These are phyloP conservation scores for Blastocystis sp. DNA, from an alignment of 352 stramenopile genomes.

Conservation along the genomic window DNA sequence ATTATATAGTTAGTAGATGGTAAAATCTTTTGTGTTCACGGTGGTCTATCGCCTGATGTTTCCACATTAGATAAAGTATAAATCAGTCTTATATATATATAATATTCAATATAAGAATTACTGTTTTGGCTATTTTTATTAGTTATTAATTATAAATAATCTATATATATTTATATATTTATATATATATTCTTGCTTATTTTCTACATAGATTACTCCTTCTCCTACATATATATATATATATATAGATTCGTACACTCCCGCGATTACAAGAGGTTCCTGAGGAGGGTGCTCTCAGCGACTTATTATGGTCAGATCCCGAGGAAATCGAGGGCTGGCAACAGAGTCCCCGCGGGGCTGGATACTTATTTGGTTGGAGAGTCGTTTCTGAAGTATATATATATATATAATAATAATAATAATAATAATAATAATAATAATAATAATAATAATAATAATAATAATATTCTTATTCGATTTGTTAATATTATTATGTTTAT, in stretches of 20 bases:
- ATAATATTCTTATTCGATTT: too few species aligned
- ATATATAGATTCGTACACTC: slow-evolving; percentile 49
- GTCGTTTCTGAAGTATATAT: slow-evolving; percentile 61
- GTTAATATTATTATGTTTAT: too few species aligned
- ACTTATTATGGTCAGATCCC: slow-evolving; percentile 78
- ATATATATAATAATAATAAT: slow-evolving; percentile 79
- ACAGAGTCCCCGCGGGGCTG: slow-evolving; percentile 60
- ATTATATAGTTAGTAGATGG: slow-evolving; percentile 35
- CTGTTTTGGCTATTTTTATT: too few species aligned
- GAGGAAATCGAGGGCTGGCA: slow-evolving; percentile 72
- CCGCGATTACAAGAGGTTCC: slow-evolving; percentile 95
- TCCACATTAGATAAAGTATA: slow-evolving; percentile 63
- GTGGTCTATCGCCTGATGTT: slow-evolving; percentile 59
- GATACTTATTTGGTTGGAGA: slow-evolving; percentile 65
- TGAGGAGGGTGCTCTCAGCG: slow-evolving; percentile 93
- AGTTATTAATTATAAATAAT: too few species aligned
- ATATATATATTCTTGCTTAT: too few species aligned
- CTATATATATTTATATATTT: too few species aligned
- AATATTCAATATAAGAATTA: too few species aligned
- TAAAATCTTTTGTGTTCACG: slow-evolving; percentile 68
- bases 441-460: neutral
- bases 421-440: slow-evolving; percentile 22
- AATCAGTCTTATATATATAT: neutral
- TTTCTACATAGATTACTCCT: too few species aligned
- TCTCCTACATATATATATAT: too few species aligned